Evolutionary conservation across 177 flowering plant species (phyloP).

Genomic region (Vitis hybrid): DNA sequence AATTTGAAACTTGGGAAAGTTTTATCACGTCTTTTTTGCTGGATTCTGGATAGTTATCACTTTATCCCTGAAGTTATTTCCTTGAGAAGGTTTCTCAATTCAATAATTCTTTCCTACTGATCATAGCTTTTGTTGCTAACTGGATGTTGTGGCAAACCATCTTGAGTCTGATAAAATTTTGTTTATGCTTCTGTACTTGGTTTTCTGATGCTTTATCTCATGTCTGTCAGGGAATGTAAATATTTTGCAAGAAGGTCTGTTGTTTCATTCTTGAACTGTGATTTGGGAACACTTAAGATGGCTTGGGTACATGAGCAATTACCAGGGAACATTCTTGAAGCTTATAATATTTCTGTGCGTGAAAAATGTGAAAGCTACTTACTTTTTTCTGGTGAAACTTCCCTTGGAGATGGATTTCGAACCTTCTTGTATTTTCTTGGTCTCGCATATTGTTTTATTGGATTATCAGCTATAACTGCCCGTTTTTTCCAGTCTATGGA

Average conservation of each 20-base stretch:
- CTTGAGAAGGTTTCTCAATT: no score
- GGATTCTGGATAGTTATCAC: no score
- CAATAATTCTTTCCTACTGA: no score
- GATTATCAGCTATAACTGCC: conserved; percentile 86
- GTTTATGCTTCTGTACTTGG: not conserved
- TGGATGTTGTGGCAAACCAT: no score
- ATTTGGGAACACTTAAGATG: conserved; percentile 12
- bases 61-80: no score
- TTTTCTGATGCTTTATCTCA: not conserved
- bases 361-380: conserved; percentile 67
- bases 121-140: no score
- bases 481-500: conserved; percentile 94
- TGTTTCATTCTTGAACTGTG: conserved; percentile 2
- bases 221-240: not conserved
- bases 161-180: no score
- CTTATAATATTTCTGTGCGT: conserved; percentile 20
- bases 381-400: conserved; percentile 52
- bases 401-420: conserved; percentile 54
- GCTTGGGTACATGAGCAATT: conserved; percentile 19
- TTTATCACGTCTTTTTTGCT: no score
- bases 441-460: conserved; percentile 86
- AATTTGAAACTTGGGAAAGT: no score
- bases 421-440: conserved; percentile 66
- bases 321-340: conserved; percentile 19
- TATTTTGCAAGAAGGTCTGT: not conserved